Base-by-base conservation (phyloP, 108 stramenopile genomes). In the Schizochytrium sp. region DNA sequence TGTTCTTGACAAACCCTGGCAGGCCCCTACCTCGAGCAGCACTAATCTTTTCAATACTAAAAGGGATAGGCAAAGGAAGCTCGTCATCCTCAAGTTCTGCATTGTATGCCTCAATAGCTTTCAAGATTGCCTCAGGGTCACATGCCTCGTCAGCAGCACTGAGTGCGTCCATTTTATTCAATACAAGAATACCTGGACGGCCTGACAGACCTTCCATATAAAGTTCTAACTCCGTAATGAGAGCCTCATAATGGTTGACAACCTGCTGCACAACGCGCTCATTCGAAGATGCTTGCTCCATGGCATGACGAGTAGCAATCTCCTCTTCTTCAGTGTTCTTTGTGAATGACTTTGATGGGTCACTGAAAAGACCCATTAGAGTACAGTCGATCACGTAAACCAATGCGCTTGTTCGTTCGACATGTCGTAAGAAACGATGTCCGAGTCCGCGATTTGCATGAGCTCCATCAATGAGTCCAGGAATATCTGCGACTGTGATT, bases 401-500 rank as follows among this genome's bases (percentile, higher is more conserved):
- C 46, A 94, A 87, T 4, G 92, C 92, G 44, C 56, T 95, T 38
- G 97, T 98, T 72, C 98, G 89, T 93, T 97, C 96, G 57, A 99
- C 90, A 89, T 99, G 98, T 7, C 97, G 91, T 49, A 98, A 90
- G 91, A 99, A 99, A 72, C 97, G 97, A 72, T 96, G 96, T 5
- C 99, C 99, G 59, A 97, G 92, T 10, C 99, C 99, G 88, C 96
- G 92, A 3, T 97, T 96, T 64, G 93, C 95, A 49, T 96, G 94
- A 3, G 98, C 99, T 1, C 98, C 98, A 60, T 95, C 97, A 91
- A 99, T 96, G 19, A 99, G 89, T 5, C 99, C 99, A 10, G 98
- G 98, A 46, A 99, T 94, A 93, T 99, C 99, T 2, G 98, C 98
- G 57, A 97, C 95, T 53, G 95, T 91, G 3, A 98, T 89, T 10